Evolutionary conservation across 2,329 filamentous ascomycete species (phyloP), one percentile per base, ranked within the genome.

Genomic region (Raffaelea arxii): DNA sequence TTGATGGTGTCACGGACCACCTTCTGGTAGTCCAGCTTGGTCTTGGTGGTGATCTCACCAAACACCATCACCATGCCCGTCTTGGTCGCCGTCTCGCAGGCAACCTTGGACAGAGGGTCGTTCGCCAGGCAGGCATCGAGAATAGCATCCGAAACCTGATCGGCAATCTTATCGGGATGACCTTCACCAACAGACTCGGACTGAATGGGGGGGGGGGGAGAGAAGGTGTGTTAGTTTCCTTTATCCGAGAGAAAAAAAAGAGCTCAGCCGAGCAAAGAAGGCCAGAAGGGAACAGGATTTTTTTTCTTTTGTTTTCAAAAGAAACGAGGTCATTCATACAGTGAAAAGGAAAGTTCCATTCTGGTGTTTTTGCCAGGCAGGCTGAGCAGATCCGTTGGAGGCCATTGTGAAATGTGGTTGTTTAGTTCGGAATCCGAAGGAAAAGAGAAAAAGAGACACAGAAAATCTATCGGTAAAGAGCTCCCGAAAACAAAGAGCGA

Each of bases 51-150:
- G 70, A 98, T 98, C 70, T 98, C 92, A 71, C 89, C 89, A 55
- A 95, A 94, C 67, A 94, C 84, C 92, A 98, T 97, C 70, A 98
- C 78, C 92, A 98, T 86, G 70, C 92, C 92, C 59, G 92, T 98
- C 86, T 98, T 98, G 75, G 92, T 95, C 62, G 92, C 92, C 58
- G 91, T 96, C 79, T 98, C 92, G 72, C 92, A 98, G 67, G 92
- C 92, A 60, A 97, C 85, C 80, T 97, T 98, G 77, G 92, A 97
- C 65, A 96, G 81, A 56, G 91, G 91, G 68, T 98, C 92, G 71
- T 92, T 85, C 54, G 77, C 76, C 64, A 98, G 77, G 75, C 92
- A 97, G 73, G 92, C 92, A 78, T 98, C 92, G 75, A 98, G 90
- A 63, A 98, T 80, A 61, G 92, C 91, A 75, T 98, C 92, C 54